phyloP scores from a whole-genome alignment of 225 moss, liverwort and hornwort species.

The Neckera pumila region DNA sequence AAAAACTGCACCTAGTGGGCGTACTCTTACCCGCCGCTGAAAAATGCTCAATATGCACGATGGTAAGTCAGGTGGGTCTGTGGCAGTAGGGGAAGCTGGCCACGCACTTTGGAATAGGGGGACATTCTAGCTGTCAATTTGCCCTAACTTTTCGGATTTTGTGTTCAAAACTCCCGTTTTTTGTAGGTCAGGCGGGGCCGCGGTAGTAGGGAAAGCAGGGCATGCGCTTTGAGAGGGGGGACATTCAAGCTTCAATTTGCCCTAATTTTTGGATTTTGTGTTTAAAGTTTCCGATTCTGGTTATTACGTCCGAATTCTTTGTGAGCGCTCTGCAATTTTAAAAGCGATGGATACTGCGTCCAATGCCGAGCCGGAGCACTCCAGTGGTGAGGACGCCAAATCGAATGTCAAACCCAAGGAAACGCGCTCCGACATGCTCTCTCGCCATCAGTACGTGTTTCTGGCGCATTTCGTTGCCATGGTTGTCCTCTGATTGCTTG shows the following conservation, averaged over 20 bases:
- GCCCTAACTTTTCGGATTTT: not conserved
- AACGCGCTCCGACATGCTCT: constrained; percentile 75
- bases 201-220: not conserved
- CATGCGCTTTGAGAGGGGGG: not conserved
- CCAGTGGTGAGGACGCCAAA: constrained; percentile 7
- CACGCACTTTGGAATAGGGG: not conserved
- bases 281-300: not conserved
- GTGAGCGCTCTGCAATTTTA: not conserved
- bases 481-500: not conserved
- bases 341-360: constrained; percentile 17
- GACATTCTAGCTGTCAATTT: not conserved
- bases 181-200: not conserved
- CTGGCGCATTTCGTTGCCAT: not conserved
- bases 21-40: not conserved
- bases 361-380: constrained; percentile 9
- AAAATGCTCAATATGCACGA: not conserved
- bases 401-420: constrained; percentile 47
- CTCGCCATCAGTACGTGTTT: constrained; percentile 58
- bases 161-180: not conserved
- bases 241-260: not conserved
- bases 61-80: not conserved
- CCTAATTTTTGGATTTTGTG: not conserved
- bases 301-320: not conserved
- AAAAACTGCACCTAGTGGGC: not conserved
- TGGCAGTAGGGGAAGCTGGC: not conserved